phyloP scores from a whole-genome alignment of 2,329 filamentous ascomycete genomes.

The Talaromyces sp. region DNA sequence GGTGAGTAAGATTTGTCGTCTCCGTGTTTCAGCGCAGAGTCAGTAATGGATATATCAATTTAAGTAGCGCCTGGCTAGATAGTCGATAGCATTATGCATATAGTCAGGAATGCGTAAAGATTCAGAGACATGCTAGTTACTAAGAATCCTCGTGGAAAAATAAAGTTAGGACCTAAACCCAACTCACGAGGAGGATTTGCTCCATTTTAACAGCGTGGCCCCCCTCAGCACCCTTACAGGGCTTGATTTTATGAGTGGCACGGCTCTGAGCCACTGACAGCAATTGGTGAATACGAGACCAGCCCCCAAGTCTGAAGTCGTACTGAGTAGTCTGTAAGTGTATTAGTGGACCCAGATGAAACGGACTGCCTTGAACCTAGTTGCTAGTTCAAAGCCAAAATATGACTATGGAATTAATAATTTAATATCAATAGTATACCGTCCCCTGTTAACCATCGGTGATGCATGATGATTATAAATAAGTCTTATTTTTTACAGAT shows the following conservation, averaged over 20 bases:
- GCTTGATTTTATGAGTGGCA: neutral
- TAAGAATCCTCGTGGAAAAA: neutral
- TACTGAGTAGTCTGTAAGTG: neutral
- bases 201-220: neutral
- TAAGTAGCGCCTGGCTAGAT: neutral
- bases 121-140: neutral
- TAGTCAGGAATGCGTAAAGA: neutral
- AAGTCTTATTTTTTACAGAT: no score
- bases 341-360: no score
- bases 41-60: neutral
- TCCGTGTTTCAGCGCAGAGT: neutral
- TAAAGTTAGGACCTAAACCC: neutral
- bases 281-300: neutral
- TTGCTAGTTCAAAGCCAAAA: no score
- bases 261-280: neutral
- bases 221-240: neutral
- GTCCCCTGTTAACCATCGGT: no score
- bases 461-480: no score
- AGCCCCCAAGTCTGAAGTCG: neutral
- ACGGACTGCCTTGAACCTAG: no score
- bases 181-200: neutral
- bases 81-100: neutral
- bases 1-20: neutral
- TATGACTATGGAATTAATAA: no score
- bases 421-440: no score